Base-by-base conservation (phyloP, 306 rosid genomes). In the Notholithocarpus densiflorus region DNA sequence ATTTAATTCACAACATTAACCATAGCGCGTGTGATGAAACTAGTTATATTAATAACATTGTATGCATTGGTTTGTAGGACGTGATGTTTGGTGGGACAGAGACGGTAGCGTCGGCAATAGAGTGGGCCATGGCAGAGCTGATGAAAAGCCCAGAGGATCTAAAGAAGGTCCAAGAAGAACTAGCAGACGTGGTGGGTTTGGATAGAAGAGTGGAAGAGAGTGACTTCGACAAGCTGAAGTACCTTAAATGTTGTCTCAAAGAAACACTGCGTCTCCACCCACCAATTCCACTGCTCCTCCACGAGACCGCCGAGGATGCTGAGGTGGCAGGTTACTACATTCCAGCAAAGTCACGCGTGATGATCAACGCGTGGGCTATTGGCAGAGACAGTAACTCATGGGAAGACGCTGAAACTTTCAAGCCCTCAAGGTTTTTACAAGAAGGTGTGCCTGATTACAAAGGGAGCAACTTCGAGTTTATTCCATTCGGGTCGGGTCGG, bases 41-140 rank as follows among this genome's bases (percentile, higher is more conserved):
- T 1, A 34, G 11, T 8, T 40, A 40, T 2, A 8, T 40, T 40
- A 40, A 8, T 40, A 8, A 40, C 2, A 0, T 6, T 37, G 10
- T 6, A 37, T 37, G 10, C 12, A 40, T 8, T 2, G 45, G 45
- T 7, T 40, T 8, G 45, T 76, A 94, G 98, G 98, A 94, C 26
- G 97, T 94, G 6, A 94, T 94, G 98, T 94, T 94, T 24, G 98
- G 98, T 40, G 98, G 98, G 31, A 94, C 98, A 0, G 98, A 94
- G 83, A 94, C 98, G 4, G 97, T 94, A 13, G 98, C 97, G 6
- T 94, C 98, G 3, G 97, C 96, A 1, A 92, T 94, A 2, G 98
- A 94, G 74, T 94, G 98, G 98, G 89, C 91, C 60, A 87, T 94
- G 88, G 37, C 97, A 8, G 96, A 94, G 85, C 40, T 94, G 0